Conservation (phyloP, 2,329 filamentous ascomycete species). For the Capronia americana region DNA sequence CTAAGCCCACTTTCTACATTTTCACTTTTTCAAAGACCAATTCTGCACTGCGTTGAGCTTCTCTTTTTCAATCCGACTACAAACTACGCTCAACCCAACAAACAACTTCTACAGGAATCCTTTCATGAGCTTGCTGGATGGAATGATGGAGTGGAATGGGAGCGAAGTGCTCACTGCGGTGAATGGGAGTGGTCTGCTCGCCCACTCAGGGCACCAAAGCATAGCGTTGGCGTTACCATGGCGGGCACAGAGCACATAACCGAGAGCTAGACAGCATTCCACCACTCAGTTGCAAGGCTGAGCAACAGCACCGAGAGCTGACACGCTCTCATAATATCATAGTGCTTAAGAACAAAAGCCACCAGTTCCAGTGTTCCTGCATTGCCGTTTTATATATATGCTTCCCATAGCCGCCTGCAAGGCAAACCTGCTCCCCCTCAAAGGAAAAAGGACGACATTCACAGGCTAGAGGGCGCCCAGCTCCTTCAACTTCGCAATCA, state of each 20-base stretch:
- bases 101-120: conserved; percentile 12
- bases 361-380: not conserved
- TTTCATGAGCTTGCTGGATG: conserved; percentile 21
- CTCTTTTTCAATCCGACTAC: not conserved
- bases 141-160: conserved; percentile 18
- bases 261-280: conserved; percentile 9
- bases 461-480: conserved; percentile 77
- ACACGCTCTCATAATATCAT: not conserved
- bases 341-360: not conserved
- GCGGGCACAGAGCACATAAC: conserved; percentile 11
- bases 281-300: not conserved
- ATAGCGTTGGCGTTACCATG: conserved; percentile 31
- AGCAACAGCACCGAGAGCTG: not conserved
- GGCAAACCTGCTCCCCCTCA: not conserved
- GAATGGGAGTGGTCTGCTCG: conserved; percentile 17
- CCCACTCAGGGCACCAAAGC: conserved; percentile 19
- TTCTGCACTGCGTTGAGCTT: not conserved
- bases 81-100: conserved; percentile 7
- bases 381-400: not conserved
- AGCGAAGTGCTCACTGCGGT: conserved; percentile 7
- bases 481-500: conserved; percentile 93
- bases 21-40: conserved; percentile 3
- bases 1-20: conserved; percentile 41
- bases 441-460: not conserved
- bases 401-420: not conserved